Conservation (phyloP, 352 stramenopile genomes). For the Phytophthora palmivora region DNA sequence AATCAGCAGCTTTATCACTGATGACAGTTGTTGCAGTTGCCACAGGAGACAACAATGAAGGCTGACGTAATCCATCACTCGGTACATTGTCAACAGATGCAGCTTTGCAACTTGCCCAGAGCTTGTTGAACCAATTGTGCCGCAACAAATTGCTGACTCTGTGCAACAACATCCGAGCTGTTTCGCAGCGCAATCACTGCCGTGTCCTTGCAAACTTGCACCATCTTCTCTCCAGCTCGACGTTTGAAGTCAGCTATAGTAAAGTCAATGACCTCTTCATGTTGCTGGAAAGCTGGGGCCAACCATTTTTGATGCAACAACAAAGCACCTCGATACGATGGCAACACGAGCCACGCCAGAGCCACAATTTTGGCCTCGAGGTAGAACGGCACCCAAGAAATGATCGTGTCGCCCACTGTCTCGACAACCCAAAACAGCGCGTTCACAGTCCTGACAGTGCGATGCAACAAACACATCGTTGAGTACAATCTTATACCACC, state of each 20-base stretch:
- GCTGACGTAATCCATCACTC: slow-evolving; percentile 20
- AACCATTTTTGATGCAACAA: slow-evolving; percentile 67
- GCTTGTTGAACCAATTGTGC: slow-evolving; percentile 75
- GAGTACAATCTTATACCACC: not conserved
- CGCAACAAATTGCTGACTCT: slow-evolving; percentile 73
- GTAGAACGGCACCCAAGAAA: slow-evolving; percentile 78
- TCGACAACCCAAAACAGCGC: slow-evolving; percentile 67
- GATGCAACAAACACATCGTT: slow-evolving; percentile 13
- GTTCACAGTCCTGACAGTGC: slow-evolving; percentile 52
- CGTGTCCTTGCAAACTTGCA: slow-evolving; percentile 73
- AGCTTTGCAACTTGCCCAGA: slow-evolving; percentile 38
- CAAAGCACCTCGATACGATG: slow-evolving; percentile 55
- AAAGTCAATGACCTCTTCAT: slow-evolving; percentile 67
- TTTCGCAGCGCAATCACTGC: slow-evolving; percentile 63
- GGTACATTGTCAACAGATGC: not conserved
- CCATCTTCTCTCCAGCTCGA: slow-evolving; percentile 69
- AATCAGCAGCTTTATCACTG: slow-evolving; percentile 5
- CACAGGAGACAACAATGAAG: slow-evolving; percentile 24
- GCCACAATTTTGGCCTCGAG: slow-evolving; percentile 75
- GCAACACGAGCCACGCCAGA: slow-evolving; percentile 75
- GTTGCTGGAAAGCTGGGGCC: slow-evolving; percentile 70
- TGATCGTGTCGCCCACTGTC: slow-evolving; percentile 61
- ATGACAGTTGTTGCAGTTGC: not conserved
- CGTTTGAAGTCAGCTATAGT: slow-evolving; percentile 66
- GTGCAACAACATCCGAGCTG: slow-evolving; percentile 62